These are phyloP conservation scores for Pestalotiopsis sp. DNA, from an alignment of 2,329 filamentous ascomycete genomes.

Conservation along the genomic window DNA sequence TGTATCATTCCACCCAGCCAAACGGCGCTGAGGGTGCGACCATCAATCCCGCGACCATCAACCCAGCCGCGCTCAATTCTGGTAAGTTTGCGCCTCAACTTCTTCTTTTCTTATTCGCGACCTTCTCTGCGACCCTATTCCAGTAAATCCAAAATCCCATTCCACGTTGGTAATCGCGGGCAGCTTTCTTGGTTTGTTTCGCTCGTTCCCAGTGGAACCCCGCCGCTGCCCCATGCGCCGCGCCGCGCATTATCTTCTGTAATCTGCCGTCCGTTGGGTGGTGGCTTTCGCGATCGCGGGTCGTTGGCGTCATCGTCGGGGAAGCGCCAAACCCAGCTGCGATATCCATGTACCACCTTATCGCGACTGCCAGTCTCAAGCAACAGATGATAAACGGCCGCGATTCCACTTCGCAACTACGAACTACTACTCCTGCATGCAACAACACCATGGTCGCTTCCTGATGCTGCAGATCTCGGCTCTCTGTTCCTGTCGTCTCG, in stretches of 20 bases:
- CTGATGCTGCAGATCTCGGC: not conserved
- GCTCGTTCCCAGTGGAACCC: conserved; percentile 8
- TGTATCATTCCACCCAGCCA: conserved; percentile 59
- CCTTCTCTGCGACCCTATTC: conserved; percentile 8
- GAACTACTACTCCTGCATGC: not conserved
- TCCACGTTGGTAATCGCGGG: too few species aligned
- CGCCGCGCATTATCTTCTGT: not conserved
- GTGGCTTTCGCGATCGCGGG: conserved; percentile 12
- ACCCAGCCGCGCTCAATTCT: conserved; percentile 56
- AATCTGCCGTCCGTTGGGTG: not conserved
- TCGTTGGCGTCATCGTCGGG: conserved; percentile 21
- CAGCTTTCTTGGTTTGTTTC: not conserved
- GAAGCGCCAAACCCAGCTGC: not conserved
- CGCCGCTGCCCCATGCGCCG: not conserved
- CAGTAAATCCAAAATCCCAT: too few species aligned
- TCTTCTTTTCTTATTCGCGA: conserved; percentile 24
- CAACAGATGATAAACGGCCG: not conserved
- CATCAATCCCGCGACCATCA: conserved; percentile 88
- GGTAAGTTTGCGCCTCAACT: conserved; percentile 53
- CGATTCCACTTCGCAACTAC: not conserved
- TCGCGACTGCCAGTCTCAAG: not conserved
- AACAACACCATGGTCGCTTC: not conserved
- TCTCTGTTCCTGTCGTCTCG: not conserved
- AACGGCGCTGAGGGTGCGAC: conserved; percentile 83
- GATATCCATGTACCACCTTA: not conserved